Conservation (phyloP, 2,329 filamentous ascomycete species). For the Septoria linicola region DNA sequence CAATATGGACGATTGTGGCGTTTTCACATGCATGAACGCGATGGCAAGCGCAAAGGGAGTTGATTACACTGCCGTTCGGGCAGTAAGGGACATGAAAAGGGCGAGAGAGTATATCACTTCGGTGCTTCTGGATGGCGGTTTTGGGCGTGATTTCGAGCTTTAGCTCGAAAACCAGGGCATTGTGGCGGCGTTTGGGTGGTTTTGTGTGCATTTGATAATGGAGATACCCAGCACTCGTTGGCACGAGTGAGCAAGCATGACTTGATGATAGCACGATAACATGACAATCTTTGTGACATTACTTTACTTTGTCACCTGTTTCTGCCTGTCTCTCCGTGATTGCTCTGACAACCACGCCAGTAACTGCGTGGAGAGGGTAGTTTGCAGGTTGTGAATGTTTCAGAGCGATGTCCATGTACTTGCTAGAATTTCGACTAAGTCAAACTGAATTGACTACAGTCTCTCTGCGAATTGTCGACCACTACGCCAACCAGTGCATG, state of each 20-base stretch:
- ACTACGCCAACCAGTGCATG: too few species aligned
- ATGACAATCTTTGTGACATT: too few species aligned
- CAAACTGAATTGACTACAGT: too few species aligned
- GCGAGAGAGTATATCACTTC: conserved; percentile 58
- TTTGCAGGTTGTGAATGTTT: too few species aligned
- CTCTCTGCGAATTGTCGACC: too few species aligned
- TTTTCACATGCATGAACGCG: conserved; percentile 72
- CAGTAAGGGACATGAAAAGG: conserved; percentile 26
- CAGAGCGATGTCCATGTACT: too few species aligned
- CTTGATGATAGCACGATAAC: too few species aligned
- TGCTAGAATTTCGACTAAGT: too few species aligned
- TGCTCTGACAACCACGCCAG: too few species aligned
- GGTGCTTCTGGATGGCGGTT: conserved; percentile 66
- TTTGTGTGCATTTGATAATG: not conserved
- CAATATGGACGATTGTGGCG: conserved; percentile 74
- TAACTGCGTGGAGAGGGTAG: too few species aligned
- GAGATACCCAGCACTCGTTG: not conserved
- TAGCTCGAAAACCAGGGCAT: conserved; percentile 5
- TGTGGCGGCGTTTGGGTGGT: not conserved
- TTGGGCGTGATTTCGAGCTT: conserved; percentile 56
- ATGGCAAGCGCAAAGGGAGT: conserved; percentile 61
- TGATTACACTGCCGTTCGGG: conserved; percentile 23
- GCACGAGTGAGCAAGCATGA: not conserved
- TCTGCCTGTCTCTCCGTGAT: too few species aligned
- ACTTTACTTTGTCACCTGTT: too few species aligned